Percentiles rank a stretch among this genome's conserved stretches.
These are phyloP conservation scores for Bonia amplexicaulis DNA, from an alignment of 176 grass and related monocot species.

Conservation along the genomic window DNA sequence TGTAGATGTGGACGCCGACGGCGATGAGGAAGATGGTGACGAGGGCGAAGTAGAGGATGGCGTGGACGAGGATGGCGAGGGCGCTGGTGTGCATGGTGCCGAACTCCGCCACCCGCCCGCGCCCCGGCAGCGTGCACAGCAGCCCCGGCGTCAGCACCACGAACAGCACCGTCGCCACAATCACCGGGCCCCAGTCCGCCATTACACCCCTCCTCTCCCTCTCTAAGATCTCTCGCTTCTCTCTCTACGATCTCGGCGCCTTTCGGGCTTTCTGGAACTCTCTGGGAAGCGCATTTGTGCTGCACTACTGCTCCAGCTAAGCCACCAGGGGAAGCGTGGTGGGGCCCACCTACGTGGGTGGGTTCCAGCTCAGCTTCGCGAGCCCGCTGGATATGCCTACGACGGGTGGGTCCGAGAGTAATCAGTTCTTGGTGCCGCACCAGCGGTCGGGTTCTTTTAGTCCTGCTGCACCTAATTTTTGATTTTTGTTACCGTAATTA, in stretches of 20 bases:
- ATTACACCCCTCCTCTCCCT: neutral
- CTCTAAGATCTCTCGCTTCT: neutral
- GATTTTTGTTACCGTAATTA: too few relatives aligned
- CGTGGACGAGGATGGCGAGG: conserved; percentile 60
- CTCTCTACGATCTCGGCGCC: neutral
- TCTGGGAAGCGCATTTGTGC: neutral
- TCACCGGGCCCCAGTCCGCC: conserved; percentile 70
- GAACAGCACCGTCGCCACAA: conserved; percentile 65
- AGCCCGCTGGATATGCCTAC: neutral
- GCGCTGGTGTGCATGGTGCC: conserved; percentile 51
- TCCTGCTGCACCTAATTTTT: too few relatives aligned
- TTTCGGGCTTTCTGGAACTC: neutral
- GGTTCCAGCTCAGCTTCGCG: neutral
- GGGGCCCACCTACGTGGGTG: neutral
- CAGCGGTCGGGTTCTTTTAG: too few relatives aligned
- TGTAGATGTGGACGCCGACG: conserved; percentile 63
- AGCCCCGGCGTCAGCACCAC: conserved; percentile 58
- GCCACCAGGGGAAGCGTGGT: neutral
- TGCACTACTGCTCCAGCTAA: neutral
- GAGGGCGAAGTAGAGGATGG: conserved; percentile 60
- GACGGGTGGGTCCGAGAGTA: neutral
- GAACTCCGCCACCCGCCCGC: conserved; percentile 45
- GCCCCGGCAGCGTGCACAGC: conserved; percentile 59
- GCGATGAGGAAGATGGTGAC: conserved; percentile 57
- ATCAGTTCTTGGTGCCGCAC: too few relatives aligned